These are phyloP conservation scores for Salix udensis DNA, from an alignment of 345 rosid species.

Conservation along the genomic window DNA sequence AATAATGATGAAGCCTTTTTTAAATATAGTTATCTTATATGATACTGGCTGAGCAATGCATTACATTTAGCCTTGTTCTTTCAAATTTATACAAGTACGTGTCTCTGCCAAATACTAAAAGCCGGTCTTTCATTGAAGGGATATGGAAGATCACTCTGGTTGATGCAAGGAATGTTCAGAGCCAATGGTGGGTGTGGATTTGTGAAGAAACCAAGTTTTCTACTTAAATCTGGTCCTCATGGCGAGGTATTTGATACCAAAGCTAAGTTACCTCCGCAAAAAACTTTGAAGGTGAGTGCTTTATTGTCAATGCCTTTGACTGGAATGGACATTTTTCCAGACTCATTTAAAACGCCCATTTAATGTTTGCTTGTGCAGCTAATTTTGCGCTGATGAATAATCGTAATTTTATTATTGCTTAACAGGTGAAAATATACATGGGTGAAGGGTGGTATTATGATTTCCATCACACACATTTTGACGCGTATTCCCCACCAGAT, in stretches of 20 bases:
- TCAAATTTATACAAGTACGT: neutral
- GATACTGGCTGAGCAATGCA: neutral
- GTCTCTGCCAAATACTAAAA: neutral
- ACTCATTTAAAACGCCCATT: neutral
- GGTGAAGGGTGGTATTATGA: slow-evolving; percentile 90
- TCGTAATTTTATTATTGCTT: neutral
- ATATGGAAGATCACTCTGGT: slow-evolving; percentile 74
- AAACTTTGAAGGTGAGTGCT: slow-evolving; percentile 59
- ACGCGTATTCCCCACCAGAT: slow-evolving; percentile 77
- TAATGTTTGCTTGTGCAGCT: neutral
- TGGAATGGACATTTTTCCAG: neutral
- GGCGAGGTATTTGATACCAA: slow-evolving; percentile 63
- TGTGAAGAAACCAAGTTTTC: slow-evolving; percentile 73
- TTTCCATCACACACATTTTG: slow-evolving; percentile 73
- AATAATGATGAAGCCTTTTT: neutral
- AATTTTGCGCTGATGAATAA: neutral
- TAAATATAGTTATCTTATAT: neutral
- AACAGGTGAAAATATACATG: slow-evolving; percentile 74
- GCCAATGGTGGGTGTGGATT: slow-evolving; percentile 93
- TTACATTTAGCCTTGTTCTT: neutral
- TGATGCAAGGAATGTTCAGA: slow-evolving; percentile 94
- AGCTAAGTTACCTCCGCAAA: slow-evolving; percentile 42
- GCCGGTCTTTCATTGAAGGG: slow-evolving; percentile 44
- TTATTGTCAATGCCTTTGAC: neutral
- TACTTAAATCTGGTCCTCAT: slow-evolving; percentile 36